Percentiles rank a stretch among this genome's conserved stretches.
These are phyloP conservation scores for Naganishia randhawae DNA, from an alignment of 768 basidiomycete species.

Conservation along the genomic window DNA sequence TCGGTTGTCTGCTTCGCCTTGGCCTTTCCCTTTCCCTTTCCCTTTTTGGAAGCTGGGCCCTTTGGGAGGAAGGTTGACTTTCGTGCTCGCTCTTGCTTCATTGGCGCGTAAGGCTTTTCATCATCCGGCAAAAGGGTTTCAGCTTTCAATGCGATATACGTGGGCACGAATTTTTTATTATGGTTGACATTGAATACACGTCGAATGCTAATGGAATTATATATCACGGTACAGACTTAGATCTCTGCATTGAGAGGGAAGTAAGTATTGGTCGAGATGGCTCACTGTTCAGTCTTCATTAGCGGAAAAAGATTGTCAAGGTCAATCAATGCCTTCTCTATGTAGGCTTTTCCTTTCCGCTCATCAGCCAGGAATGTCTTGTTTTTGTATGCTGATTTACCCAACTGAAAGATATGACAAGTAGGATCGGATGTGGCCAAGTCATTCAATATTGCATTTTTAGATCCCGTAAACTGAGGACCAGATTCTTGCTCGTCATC, in stretches of 20 bases:
- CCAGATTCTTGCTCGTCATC: background rate
- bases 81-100: constrained; percentile 51
- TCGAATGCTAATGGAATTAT: constrained; percentile 61
- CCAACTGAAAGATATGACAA: constrained; percentile 6
- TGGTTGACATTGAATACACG: constrained; percentile 52
- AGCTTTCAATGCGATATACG: constrained; percentile 58
- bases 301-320: constrained; percentile 53
- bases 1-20: constrained; percentile 5
- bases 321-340: constrained; percentile 56
- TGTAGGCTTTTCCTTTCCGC: constrained; percentile 40
- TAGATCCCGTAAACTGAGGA: background rate
- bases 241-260: constrained; percentile 39
- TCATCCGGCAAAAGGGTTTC: constrained; percentile 42
- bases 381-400: constrained; percentile 16
- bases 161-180: constrained; percentile 64
- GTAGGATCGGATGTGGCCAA: background rate
- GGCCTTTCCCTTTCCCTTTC: constrained; percentile 52
- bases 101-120: constrained; percentile 36
- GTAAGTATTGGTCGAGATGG: constrained; percentile 13
- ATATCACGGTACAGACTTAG: constrained; percentile 60
- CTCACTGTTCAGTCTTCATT: constrained; percentile 31
- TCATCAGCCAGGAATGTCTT: constrained; percentile 26
- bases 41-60: constrained; percentile 35
- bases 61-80: constrained; percentile 49
- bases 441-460: background rate